These are phyloP conservation scores for Beverwykella pulmonaria DNA, from an alignment of 495 filamentous ascomycete species.

Conservation along the genomic window DNA sequence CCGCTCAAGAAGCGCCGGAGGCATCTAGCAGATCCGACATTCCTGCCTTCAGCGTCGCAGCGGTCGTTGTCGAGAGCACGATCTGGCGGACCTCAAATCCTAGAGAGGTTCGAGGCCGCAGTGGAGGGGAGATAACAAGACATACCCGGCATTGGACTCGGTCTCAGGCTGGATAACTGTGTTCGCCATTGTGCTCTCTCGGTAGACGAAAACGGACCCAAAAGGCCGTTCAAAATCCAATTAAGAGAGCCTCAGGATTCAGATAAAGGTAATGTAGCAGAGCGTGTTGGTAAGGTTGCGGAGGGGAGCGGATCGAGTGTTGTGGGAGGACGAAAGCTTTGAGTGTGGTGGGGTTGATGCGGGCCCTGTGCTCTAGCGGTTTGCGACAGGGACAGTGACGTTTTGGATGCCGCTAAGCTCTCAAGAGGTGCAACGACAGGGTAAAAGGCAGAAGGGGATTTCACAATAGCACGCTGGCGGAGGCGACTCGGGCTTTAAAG, in stretches of 20 bases:
- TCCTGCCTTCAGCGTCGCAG: neutral
- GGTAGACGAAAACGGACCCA: constrained; percentile 6
- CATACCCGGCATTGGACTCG: constrained; percentile 43
- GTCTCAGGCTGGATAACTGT: constrained; percentile 65
- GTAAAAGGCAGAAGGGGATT: neutral
- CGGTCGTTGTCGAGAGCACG: neutral
- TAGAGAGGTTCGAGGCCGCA: constrained; percentile 10
- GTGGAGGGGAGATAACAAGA: neutral
- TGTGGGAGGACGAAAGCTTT: constrained; percentile 14
- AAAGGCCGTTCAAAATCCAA: constrained; percentile 14
- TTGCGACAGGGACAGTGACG: constrained; percentile 16
- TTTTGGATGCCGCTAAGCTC: constrained; percentile 5
- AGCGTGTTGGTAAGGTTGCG: constrained; percentile 1
- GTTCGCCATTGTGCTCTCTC: constrained; percentile 56
- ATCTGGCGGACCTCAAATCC: neutral
- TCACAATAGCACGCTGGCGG: neutral
- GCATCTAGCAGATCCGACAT: neutral
- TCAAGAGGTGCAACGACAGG: neutral
- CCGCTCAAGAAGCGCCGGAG: neutral
- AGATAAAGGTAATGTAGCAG: neutral
- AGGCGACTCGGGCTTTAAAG: constrained; percentile 20
- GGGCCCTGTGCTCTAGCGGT: constrained; percentile 19
- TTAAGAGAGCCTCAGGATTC: constrained; percentile 3
- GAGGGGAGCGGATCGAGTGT: constrained; percentile 16
- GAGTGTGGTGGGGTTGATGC: constrained; percentile 33